Evolutionary conservation across 2,329 filamentous ascomycete genomes (phyloP).

Genomic region (Colletotrichum australisinense): DNA sequence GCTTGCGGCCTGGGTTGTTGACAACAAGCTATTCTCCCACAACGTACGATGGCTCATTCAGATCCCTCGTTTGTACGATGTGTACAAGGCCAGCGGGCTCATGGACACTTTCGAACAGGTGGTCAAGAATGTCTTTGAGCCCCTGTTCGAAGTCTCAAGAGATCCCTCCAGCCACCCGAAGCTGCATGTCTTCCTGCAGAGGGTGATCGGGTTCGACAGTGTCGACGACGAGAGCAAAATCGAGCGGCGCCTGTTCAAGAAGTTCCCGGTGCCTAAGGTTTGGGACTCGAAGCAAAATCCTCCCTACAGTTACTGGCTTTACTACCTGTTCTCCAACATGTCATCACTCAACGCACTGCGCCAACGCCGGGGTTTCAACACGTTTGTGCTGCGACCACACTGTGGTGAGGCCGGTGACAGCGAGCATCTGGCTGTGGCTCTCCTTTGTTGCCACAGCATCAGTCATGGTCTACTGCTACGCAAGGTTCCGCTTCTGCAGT

Average conservation of each 20-base stretch:
- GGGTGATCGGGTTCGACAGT: slow-evolving; percentile 96
- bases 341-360: slow-evolving; percentile 92
- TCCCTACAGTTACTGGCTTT: slow-evolving; percentile 99
- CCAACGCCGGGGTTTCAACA: slow-evolving; percentile 93
- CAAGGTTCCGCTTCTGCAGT: slow-evolving; percentile 94
- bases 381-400: slow-evolving; percentile 91
- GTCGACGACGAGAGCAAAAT: slow-evolving; percentile 99
- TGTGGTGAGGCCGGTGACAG: slow-evolving; percentile 97
- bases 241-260: slow-evolving; percentile 92
- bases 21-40: slow-evolving; percentile 97
- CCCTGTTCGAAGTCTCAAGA: slow-evolving; percentile 93
- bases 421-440: slow-evolving; percentile 92
- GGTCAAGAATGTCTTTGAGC: slow-evolving; percentile 90
- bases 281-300: slow-evolving; percentile 97
- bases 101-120: slow-evolving; percentile 94
- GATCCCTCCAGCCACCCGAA: slow-evolving; percentile 90
- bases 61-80: slow-evolving; percentile 92
- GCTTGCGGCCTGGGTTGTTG: slow-evolving; percentile 94
- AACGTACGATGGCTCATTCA: slow-evolving; percentile 98
- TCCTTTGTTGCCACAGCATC: slow-evolving; percentile 95
- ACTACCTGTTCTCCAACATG: slow-evolving; percentile 96
- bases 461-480: slow-evolving; percentile 92
- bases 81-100: slow-evolving; percentile 89
- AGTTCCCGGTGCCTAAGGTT: slow-evolving; percentile 89
- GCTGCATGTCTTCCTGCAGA: slow-evolving; percentile 91